Base-by-base conservation (phyloP, 2,329 filamentous ascomycete genomes). In the Ascochyta koolunga region DNA sequence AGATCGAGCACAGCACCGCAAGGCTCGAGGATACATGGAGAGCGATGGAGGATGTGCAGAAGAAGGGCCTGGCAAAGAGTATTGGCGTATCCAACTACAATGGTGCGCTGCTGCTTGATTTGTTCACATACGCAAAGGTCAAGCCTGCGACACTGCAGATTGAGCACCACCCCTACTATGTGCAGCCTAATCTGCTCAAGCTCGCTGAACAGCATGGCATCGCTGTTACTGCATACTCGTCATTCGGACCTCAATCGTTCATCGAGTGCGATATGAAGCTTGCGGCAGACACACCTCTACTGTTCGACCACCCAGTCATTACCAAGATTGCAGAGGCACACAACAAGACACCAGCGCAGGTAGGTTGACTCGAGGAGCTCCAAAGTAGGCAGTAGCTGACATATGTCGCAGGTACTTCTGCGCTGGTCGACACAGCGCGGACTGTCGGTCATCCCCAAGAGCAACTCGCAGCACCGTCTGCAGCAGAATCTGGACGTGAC, bases 301-400 rank as follows among this genome's bases (percentile, higher is more conserved):
- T 74, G 18, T 69, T 74, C 36, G 61, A 71, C 41, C 72, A 74
- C 59, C 60, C 70, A 80, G 88, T 73, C 86, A 90, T 83, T 80
- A 89, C 74, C 82, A 86, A 69, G 87, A 88, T 55, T 60, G 89
- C 89, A 24, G 78, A 83, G 62, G 81, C 84, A 61, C 82, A 86
- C 11, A 81, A 85, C 13, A 83, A 89, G 47, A 86, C 87, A 8
- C 82, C 90, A 6, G 89, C 90, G 15, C 91, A 96, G 82, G 82
- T 54, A 45, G 11, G 35, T 32, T 31, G 6, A 6, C n/a, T 18
- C 5, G 5, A n/a, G 9, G 15, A 29, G n/a, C 9, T 2, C 8
- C 2, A 32, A 5, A 7, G 7, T 11, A 3, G 5, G 7, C 29
- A 10, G 4, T 8, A 5, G 19, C 45, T 50, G 13, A 54, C 29